Conservation (phyloP, 768 basidiomycete genomes). For the Boletus huronensis region DNA sequence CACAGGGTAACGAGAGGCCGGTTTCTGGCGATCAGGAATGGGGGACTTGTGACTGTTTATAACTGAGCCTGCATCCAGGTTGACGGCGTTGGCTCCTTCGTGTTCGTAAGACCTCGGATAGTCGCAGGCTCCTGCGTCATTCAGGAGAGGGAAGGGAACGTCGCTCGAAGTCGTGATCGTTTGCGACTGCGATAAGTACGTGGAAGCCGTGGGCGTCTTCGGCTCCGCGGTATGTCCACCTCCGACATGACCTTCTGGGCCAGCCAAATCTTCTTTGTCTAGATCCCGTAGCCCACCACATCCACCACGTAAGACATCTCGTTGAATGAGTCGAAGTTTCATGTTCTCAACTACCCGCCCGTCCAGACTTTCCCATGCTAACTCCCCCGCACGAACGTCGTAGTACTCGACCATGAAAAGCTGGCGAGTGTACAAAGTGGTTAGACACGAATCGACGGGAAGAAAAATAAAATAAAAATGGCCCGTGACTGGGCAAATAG, state of each 20-base stretch:
- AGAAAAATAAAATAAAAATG: constrained; percentile 1
- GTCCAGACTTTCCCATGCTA: constrained; percentile 50
- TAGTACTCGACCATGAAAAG: constrained; percentile 64
- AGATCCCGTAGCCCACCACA: constrained; percentile 19
- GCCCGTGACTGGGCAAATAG: constrained; percentile 1
- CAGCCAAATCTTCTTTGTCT: constrained; percentile 28
- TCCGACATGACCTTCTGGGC: constrained; percentile 30
- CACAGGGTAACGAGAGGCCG: constrained; percentile 14
- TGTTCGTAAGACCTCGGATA: constrained; percentile 20
- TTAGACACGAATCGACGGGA: constrained; percentile 13
- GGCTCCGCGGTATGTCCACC: constrained; percentile 35
- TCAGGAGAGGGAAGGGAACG: constrained; percentile 24
- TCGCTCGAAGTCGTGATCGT: constrained; percentile 21
- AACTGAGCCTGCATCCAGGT: constrained; percentile 8
- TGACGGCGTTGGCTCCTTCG: constrained; percentile 15
- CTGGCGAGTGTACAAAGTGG: constrained; percentile 18
- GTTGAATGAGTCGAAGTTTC: constrained; percentile 43
- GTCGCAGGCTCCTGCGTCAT: constrained; percentile 19
- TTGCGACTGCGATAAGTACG: constrained; percentile 34
- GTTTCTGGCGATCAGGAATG: constrained; percentile 20
- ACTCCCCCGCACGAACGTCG: constrained; percentile 56
- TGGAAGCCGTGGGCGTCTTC: constrained; percentile 35
- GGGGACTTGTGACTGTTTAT: constrained; percentile 8
- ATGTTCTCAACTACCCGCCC: constrained; percentile 49
- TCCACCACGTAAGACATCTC: constrained; percentile 27